Base-by-base conservation (phyloP, 768 basidiomycete genomes). In the Hypholoma sublateritium region DNA sequence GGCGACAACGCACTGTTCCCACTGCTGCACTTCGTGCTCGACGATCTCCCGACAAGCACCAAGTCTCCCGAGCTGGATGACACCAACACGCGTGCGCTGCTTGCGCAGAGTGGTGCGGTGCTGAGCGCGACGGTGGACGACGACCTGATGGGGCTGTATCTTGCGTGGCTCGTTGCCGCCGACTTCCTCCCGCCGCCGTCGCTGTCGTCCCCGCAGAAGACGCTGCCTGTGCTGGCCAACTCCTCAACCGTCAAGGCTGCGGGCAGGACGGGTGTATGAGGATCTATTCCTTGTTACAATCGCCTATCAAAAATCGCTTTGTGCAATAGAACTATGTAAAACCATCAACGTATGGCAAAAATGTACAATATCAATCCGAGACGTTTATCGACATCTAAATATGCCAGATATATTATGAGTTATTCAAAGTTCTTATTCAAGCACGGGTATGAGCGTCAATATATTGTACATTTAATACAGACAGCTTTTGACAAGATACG, bases 1-100 rank as follows among this genome's bases (percentile, higher is more conserved):
- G 92, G 95, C 69, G 96, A 98, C 70, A 98, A 99, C 62, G 97
- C 97, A 1, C 80, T 99, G 43, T 98, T 95, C 83, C 97, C 97
- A 2, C 77, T 99, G 9, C 82, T 99, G 16, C 96, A 99, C 72
- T 98, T 98, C 63, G 97, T 98, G 22, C 77, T 99, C 28, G 97
- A 98, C 69, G 97, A 99, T 71, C 79, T 99, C 17, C 97, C 97
- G 4, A 97, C 95, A 22, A 93, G 91, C 67, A 98, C 96, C 22
- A 97, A 95, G 71, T 86, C 94, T 0, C 92, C 97, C 2, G 88
- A 91, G 60, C 76, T 98, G 48, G 91, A 96, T 67, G 93, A 97
- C 67, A 69, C 80, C 19, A 97, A 96, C 69, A 95, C 93, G 16
- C 72, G 72, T n/a, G 77, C 80, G 11, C 68, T 98, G 41, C 71